These are phyloP conservation scores for Fistulina hepatica DNA, from an alignment of 1,284 basidiomycete species.

Conservation along the genomic window DNA sequence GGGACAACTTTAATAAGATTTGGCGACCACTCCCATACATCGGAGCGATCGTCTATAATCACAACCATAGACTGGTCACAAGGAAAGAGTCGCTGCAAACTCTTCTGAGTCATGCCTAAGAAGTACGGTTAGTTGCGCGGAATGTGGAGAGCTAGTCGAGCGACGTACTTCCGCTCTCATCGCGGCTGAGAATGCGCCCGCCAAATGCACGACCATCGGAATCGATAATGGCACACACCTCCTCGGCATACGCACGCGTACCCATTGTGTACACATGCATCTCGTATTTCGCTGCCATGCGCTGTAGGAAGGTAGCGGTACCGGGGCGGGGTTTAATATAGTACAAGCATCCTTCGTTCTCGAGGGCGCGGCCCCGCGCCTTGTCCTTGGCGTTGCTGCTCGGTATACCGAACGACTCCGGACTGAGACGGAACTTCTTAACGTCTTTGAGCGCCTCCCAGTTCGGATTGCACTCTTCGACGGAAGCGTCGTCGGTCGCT, in stretches of 20 bases:
- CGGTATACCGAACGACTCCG: conserved; percentile 59
- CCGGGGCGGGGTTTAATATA: conserved; percentile 93
- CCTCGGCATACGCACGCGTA: conserved; percentile 91
- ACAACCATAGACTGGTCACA: conserved; percentile 98
- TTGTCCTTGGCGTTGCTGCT: conserved; percentile 48
- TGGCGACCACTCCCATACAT: conserved; percentile 89
- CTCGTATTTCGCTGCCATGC: conserved; percentile 76
- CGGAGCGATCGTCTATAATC: conserved; percentile 95
- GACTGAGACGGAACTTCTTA: conserved; percentile 75
- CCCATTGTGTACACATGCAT: conserved; percentile 99
- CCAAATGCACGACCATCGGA: conserved; percentile 81
- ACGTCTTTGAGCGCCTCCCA: conserved; percentile 85
- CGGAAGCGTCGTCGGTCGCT: conserved; percentile 30
- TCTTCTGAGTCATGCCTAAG: conserved; percentile 80
- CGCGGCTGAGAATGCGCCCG: conserved; percentile 80
- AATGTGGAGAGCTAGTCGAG: conserved; percentile 4
- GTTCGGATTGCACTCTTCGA: conserved; percentile 74
- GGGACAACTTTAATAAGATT: conserved; percentile 96
- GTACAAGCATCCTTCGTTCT: conserved; percentile 82
- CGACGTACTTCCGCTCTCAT: conserved; percentile 88
- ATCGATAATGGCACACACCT: conserved; percentile 91
- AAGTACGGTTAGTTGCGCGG: too few relatives aligned
- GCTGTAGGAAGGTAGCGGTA: conserved; percentile 71
- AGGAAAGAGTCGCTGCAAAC: conserved; percentile 83
- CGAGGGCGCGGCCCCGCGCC: conserved; percentile 27